Conservation (phyloP, 1,284 basidiomycete genomes). For the Coniferiporia sulphurascens region DNA sequence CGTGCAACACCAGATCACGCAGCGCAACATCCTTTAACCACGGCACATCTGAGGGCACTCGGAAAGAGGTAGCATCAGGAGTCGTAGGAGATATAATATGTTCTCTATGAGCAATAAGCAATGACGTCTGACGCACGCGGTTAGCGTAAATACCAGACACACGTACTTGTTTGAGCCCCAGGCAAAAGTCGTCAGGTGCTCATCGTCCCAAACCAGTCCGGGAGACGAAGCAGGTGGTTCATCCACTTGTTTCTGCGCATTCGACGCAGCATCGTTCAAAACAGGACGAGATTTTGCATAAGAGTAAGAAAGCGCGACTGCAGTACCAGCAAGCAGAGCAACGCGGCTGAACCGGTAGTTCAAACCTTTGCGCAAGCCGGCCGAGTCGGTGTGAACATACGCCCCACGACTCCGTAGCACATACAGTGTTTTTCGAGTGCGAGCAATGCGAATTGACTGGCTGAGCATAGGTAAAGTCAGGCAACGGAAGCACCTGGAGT, state of each 20-base stretch:
- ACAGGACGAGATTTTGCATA: conserved; percentile 3
- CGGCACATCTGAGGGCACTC: conserved; percentile 42
- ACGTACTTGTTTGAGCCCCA: conserved; percentile 61
- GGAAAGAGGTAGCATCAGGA: conserved; percentile 35
- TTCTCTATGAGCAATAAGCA: conserved; percentile 34
- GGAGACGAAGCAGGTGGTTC: neutral
- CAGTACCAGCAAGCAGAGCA: conserved; percentile 7
- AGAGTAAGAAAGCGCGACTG: neutral
- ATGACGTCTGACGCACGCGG: conserved; percentile 3
- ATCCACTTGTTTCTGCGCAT: neutral
- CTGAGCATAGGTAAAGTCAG: neutral
- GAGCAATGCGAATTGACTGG: neutral
- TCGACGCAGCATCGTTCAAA: neutral
- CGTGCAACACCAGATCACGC: conserved; percentile 71
- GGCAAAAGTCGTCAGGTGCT: conserved; percentile 36
- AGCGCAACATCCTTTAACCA: conserved; percentile 66
- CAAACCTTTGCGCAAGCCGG: neutral
- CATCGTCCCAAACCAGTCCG: conserved; percentile 13
- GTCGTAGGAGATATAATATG: conserved; percentile 36
- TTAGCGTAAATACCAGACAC: conserved; percentile 14
- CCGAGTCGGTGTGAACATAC: neutral
- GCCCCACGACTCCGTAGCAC: neutral
- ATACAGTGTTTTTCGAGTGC: neutral
- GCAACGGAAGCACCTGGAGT: no score
- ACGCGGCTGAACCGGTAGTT: neutral